These are phyloP conservation scores for Elaeis oleifera DNA, from an alignment of 202 grass and related monocot genomes.

Conservation along the genomic window DNA sequence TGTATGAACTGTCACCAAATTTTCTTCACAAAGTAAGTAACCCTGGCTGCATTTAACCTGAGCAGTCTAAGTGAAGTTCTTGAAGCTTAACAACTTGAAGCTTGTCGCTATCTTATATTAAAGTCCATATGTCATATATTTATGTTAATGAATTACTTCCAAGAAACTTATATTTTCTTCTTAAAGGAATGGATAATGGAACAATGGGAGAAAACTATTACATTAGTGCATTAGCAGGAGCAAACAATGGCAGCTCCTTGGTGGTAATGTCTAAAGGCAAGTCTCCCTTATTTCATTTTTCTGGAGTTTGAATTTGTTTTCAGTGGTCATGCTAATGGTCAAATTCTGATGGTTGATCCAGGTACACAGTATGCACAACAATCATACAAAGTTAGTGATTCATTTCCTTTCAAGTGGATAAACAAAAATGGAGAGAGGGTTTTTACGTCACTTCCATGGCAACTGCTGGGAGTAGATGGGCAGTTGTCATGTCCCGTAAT, in stretches of 20 bases:
- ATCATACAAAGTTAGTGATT: conserved; percentile 95
- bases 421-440: conserved; percentile 94
- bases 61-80: too few species aligned
- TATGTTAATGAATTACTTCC: too few species aligned
- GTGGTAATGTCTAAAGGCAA: conserved; percentile 98
- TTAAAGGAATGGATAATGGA: conserved; percentile 99
- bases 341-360: conserved; percentile 19
- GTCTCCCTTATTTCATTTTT: conserved; percentile 23
- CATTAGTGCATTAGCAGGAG: conserved; percentile 85
- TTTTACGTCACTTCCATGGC: conserved; percentile 98
- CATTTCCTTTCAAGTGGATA: conserved; percentile 99
- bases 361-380: conserved; percentile 82
- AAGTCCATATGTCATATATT: too few species aligned
- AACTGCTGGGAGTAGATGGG: conserved; percentile 93
- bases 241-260: conserved; percentile 85
- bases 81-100: too few species aligned
- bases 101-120: too few species aligned
- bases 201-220: conserved; percentile 97
- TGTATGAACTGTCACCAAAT: conserved; percentile 86
- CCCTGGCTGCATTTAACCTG: conserved; percentile 6
- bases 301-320: neutral
- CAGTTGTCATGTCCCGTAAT: conserved; percentile 90
- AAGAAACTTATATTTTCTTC: conserved; percentile 12
- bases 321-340: neutral
- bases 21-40: conserved; percentile 95